phyloP scores from a whole-genome alignment of 2,329 filamentous ascomycete species.

The Myriosclerotinia scirpicola region DNA sequence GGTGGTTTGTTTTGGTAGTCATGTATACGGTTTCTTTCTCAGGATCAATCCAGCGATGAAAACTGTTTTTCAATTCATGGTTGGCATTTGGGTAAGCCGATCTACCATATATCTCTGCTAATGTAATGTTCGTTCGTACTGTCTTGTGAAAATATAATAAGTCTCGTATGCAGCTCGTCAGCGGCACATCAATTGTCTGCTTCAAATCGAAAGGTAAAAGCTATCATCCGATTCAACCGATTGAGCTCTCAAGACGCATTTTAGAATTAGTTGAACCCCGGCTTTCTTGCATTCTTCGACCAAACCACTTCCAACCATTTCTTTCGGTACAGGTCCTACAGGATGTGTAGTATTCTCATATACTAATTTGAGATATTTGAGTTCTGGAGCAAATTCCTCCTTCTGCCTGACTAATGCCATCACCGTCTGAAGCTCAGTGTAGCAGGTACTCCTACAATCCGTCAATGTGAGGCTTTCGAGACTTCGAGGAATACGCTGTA shows the following conservation, averaged over 20 bases:
- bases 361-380: background rate
- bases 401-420: background rate
- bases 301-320: background rate
- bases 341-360: too few species aligned
- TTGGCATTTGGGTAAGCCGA: background rate
- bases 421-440: too few species aligned
- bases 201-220: too few species aligned
- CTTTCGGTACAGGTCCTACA: background rate
- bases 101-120: background rate
- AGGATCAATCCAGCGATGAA: background rate
- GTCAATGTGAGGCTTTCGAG: background rate
- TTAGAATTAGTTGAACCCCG: background rate
- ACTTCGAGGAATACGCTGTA: conserved; percentile 7
- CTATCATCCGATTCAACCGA: too few species aligned
- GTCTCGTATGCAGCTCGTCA: background rate
- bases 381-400: conserved; percentile 6
- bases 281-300: background rate
- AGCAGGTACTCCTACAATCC: background rate
- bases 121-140: too few species aligned
- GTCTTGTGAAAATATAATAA: too few species aligned
- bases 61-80: background rate
- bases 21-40: background rate
- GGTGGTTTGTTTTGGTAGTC: background rate
- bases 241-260: background rate
- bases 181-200: background rate